phyloP scores from a whole-genome alignment of 208 protist species.

The Perkinsela sp. region DNA sequence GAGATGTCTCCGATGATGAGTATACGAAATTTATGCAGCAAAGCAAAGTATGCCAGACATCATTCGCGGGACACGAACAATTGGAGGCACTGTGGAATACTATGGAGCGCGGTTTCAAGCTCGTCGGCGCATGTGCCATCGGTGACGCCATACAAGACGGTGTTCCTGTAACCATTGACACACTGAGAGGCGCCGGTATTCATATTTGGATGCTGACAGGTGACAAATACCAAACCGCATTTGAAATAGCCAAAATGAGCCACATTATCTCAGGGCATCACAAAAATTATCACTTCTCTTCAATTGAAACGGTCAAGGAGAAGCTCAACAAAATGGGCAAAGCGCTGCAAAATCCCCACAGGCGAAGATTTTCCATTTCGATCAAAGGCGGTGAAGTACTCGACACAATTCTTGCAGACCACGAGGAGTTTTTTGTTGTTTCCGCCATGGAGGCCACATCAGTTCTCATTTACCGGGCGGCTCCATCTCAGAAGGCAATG shows the following conservation, averaged over 20 bases:
- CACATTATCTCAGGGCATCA: background rate
- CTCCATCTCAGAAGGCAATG: constrained; percentile 67
- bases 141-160: constrained; percentile 85
- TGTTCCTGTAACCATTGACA: constrained; percentile 57
- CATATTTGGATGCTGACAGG: constrained; percentile 90
- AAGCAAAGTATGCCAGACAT: constrained; percentile 9
- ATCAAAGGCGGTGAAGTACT: constrained; percentile 27
- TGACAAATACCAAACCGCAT: constrained; percentile 90
- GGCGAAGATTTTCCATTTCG: constrained; percentile 10
- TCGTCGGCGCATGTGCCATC: constrained; percentile 77
- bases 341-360: no score
- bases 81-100: constrained; percentile 13
- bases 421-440: constrained; percentile 11
- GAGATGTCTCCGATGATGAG: constrained; percentile 12
- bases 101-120: constrained; percentile 46
- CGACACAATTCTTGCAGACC: constrained; percentile 21
- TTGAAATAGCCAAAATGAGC: constrained; percentile 56
- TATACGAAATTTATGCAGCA: constrained; percentile 12
- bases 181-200: constrained; percentile 36
- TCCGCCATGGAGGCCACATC: constrained; percentile 22
- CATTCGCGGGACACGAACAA: constrained; percentile 11
- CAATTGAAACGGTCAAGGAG: background rate
- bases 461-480: constrained; percentile 76
- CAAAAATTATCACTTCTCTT: no score
- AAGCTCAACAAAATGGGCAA: no score